These are phyloP conservation scores for Scenedesmus sp. DNA, from an alignment of 163 green algal genomes.

Conservation along the genomic window DNA sequence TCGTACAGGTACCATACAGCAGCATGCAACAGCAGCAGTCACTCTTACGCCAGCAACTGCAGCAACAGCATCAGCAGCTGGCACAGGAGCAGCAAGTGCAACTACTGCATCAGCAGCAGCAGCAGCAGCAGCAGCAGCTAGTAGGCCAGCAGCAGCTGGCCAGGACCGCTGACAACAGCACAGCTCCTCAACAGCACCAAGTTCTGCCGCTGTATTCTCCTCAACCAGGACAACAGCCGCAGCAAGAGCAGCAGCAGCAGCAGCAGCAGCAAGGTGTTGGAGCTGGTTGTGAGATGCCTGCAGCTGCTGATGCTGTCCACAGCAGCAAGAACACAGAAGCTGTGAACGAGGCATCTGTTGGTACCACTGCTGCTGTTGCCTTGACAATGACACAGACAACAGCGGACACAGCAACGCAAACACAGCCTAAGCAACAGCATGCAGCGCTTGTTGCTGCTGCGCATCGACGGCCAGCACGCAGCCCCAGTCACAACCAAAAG, in stretches of 20 bases:
- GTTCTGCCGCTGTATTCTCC: background rate
- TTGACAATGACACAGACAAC: background rate
- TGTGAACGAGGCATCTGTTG: background rate
- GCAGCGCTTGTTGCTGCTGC: background rate
- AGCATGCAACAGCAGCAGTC: background rate
- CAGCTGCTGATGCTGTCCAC: background rate
- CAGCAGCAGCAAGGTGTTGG: background rate
- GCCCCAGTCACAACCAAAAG: background rate
- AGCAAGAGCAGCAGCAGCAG: background rate
- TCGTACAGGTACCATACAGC: too few species aligned
- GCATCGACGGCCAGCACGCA: background rate
- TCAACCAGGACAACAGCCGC: background rate
- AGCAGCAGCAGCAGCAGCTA: conserved; percentile 9
- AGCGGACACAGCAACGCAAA: background rate
- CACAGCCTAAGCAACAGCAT: background rate
- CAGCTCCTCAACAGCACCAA: background rate
- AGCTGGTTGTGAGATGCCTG: background rate
- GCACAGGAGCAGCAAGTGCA: background rate
- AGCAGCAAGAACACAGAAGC: background rate
- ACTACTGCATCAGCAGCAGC: background rate
- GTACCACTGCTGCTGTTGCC: background rate
- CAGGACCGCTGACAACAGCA: background rate
- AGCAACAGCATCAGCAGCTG: background rate
- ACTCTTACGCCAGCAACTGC: background rate
- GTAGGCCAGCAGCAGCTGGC: background rate